Evolutionary conservation across 257 asterid genomes (phyloP).

Genomic region (Penstemon davidsonii): DNA sequence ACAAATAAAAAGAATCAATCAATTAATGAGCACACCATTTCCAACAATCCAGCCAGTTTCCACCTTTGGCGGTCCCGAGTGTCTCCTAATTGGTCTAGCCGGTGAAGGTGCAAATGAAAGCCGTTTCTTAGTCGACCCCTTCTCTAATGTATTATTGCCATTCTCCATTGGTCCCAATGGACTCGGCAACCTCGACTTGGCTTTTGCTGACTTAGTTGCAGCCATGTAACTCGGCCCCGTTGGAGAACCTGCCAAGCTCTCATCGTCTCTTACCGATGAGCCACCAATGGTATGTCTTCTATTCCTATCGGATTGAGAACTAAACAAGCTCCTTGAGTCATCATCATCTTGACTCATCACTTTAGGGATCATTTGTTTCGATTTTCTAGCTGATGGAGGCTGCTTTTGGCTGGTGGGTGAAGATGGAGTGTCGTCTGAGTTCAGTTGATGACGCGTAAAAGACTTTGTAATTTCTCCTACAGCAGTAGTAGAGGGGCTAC

Average conservation of each 20-base stretch:
- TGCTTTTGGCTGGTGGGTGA: slow-evolving; percentile 53
- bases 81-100: slow-evolving; percentile 64
- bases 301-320: slow-evolving; percentile 62
- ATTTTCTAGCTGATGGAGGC: slow-evolving; percentile 44
- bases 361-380: slow-evolving; percentile 65
- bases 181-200: slow-evolving; percentile 66
- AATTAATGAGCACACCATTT: slow-evolving; percentile 38
- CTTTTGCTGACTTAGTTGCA: slow-evolving; percentile 77
- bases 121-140: slow-evolving; percentile 67
- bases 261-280: slow-evolving; percentile 80
- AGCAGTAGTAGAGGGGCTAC: slow-evolving; percentile 35
- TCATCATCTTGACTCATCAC: slow-evolving; percentile 74
- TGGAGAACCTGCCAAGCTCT: slow-evolving; percentile 74
- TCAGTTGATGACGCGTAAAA: slow-evolving; percentile 84
- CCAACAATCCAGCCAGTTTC: slow-evolving; percentile 32
- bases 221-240: slow-evolving; percentile 91
- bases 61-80: slow-evolving; percentile 67
- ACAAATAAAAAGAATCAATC: background rate
- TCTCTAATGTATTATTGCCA: slow-evolving; percentile 46
- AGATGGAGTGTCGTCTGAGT: slow-evolving; percentile 51
- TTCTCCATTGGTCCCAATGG: slow-evolving; percentile 58
- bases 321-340: slow-evolving; percentile 49
- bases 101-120: slow-evolving; percentile 92
- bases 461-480: slow-evolving; percentile 75
- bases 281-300: slow-evolving; percentile 87